Base-by-base conservation (phyloP, 495 filamentous ascomycete species). In the Aspergillus bridgeri region DNA sequence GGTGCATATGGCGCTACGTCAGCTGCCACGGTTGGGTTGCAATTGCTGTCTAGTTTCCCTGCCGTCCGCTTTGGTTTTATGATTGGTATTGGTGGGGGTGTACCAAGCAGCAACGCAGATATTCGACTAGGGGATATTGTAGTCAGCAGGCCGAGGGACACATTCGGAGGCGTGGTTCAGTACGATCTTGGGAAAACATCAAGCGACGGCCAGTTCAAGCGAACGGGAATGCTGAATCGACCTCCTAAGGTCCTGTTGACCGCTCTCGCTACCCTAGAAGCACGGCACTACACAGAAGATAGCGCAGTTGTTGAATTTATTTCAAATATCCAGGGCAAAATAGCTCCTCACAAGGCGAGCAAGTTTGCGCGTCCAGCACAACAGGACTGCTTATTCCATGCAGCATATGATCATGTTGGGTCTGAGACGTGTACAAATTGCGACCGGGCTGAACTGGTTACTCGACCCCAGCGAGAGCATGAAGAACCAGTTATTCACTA, bases 61-160 rank as follows among this genome's bases (percentile, higher is more conserved):
- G 44, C 47, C 4, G 67, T 81, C 19, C 67, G 61, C 17, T 72
- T 79, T 48, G 64, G 61, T 6, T 56, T 81, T 2, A 72, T 79
- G 60, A 74, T 81, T 2, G 77, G 71, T 9, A 63, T 75, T 33
- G 69, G 71, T 4, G 68, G 68, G 17, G 71, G 71, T 15, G 61
- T 69, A 19, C 65, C 68, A 42, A 56, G 23, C 8, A 38, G 29
- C 2, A 62, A 59, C 19, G 42, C 21, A 15, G 71, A 79, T 50
- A 65, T 75, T 20, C 61, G 66, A 18, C 65, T 80, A 8, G 76
- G 76, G 8, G 74, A 79, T 57, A 60, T 80, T 6, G 73, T 79
- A 1, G 69, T 81, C 15, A 69, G 75, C 55, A 49, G 67, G 7
- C 70, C 71, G 3, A 33, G 6, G 3, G 54, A 33, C 2, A 59